Conservation (phyloP, 2,329 filamentous ascomycete species). For the Cytospora paraplurivora region DNA sequence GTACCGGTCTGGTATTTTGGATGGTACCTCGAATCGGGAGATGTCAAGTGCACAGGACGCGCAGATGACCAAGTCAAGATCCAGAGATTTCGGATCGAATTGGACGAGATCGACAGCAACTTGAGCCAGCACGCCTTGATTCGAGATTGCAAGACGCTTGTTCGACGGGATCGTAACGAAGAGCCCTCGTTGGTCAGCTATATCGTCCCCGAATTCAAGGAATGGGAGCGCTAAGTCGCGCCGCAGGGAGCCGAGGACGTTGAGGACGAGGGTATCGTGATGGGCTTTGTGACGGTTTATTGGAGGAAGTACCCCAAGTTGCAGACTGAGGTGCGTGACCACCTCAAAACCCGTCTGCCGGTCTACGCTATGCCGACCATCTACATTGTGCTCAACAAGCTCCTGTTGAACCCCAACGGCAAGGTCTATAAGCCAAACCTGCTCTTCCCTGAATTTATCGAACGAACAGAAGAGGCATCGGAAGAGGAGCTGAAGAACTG, state of each 20-base stretch:
- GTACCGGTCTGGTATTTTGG: conserved; percentile 87
- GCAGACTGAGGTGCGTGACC: conserved; percentile 57
- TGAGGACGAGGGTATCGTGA: conserved; percentile 53
- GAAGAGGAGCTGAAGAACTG: conserved; percentile 47
- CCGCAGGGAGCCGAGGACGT: conserved; percentile 56
- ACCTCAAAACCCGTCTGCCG: conserved; percentile 72
- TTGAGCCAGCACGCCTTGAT: conserved; percentile 74
- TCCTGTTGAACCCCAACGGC: conserved; percentile 83
- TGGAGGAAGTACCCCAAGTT: conserved; percentile 49
- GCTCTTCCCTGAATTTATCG: conserved; percentile 76
- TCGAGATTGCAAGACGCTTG: conserved; percentile 81
- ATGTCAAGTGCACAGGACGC: conserved; percentile 77
- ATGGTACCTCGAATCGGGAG: conserved; percentile 67
- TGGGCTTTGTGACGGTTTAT: conserved; percentile 47
- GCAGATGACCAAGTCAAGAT: conserved; percentile 94
- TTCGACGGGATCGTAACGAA: conserved; percentile 81
- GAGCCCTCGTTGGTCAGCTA: conserved; percentile 88
- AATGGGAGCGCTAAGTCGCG: conserved; percentile 71
- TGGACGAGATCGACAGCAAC: conserved; percentile 88
- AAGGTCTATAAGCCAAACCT: conserved; percentile 70
- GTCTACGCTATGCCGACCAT: conserved; percentile 75
- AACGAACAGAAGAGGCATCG: conserved; percentile 54
- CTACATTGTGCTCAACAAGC: conserved; percentile 70
- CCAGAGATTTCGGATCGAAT: conserved; percentile 91
- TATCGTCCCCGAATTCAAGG: conserved; percentile 77